A percentile compares a stretch with the other conserved stretches of the same genome.
Conservation (phyloP, 805 yeast genomes). For the Vanderwaltozyma verrucispora region DNA sequence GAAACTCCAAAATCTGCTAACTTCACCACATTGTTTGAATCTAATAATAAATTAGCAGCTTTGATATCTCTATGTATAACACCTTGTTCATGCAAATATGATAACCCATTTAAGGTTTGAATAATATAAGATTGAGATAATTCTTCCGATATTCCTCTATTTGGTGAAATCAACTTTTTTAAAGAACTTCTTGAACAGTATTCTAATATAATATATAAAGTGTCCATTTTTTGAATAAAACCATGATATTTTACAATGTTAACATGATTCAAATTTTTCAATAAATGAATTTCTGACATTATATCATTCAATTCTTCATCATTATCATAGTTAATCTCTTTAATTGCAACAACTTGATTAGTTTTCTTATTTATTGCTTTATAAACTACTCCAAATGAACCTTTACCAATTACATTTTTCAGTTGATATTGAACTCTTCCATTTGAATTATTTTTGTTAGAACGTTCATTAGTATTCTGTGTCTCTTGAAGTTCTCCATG, state of each 20-base stretch:
- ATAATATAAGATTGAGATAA: slow-evolving; percentile 49
- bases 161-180: slow-evolving; percentile 31
- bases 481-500: background rate
- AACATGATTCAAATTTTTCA: slow-evolving; percentile 71
- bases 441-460: background rate
- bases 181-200: slow-evolving; percentile 64
- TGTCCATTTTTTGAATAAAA: slow-evolving; percentile 58
- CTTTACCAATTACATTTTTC: slow-evolving; percentile 66
- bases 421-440: slow-evolving; percentile 34
- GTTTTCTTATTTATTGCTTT: slow-evolving; percentile 59
- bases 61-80: slow-evolving; percentile 89
- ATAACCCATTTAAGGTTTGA: slow-evolving; percentile 64
- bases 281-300: slow-evolving; percentile 57
- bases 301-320: slow-evolving; percentile 59
- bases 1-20: slow-evolving; percentile 97
- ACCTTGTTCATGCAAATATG: slow-evolving; percentile 63
- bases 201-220: slow-evolving; percentile 66
- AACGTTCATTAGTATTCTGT: too few relatives aligned
- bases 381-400: slow-evolving; percentile 87
- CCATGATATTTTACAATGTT: slow-evolving; percentile 92
- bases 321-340: slow-evolving; percentile 59
- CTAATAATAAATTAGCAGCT: slow-evolving; percentile 79
- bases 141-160: slow-evolving; percentile 42
- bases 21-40: slow-evolving; percentile 64
- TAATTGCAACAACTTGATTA: slow-evolving; percentile 64